Base-by-base conservation (phyloP, 148 eudicot species). In the Vaccinium corymbosum region DNA sequence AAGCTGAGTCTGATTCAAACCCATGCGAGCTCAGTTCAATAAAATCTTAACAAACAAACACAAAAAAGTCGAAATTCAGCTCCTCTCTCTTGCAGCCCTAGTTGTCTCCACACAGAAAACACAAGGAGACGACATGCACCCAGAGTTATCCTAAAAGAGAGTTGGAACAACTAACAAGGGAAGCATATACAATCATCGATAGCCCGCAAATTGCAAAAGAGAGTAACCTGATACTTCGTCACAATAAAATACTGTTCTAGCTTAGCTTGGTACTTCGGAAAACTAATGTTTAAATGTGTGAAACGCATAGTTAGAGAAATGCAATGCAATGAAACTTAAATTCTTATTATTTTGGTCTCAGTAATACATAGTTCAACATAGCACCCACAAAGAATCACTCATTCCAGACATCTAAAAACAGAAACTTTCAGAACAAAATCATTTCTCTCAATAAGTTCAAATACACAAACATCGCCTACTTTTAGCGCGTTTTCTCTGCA, bases 391-490 rank as follows among this genome's bases (percentile, higher is more conserved):
- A 56, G 20, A 55, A 19, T 56, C 48, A 56, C 6, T 19, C 22
- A 78, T 7, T 55, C 61, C 35, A 16, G 22, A 79, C 81, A 29
- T 32, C 68, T 32, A 20, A 79, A 20, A 35, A 56, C 35, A 55
- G 66, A 55, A 32, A 56, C 81, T 79, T 56, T 55, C 68, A 79
- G 27, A 17, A 55, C 49, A 56, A 55, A 79, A 32, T 32, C 50
- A 19, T 29, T 7, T 56, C 49, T 79, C 50, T 55, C 27, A 55
- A 56, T 19, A 20, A 79, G 49, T 57, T 79, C 81, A 32, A 79
- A 79, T 7, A 79, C 27, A 32, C 68, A 29, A 32, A 56, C 68
- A 56, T 56, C 50, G 8, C 81, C 68, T 29, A 14, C 15, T 56
- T 79, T 79, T n/a, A 55, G 68, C 1, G 66, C 55, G 49, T 56